Percentiles rank a stretch among this genome's conserved stretches.
Conservation (phyloP, 495 filamentous ascomycete species). For the Xylaria acuta region DNA sequence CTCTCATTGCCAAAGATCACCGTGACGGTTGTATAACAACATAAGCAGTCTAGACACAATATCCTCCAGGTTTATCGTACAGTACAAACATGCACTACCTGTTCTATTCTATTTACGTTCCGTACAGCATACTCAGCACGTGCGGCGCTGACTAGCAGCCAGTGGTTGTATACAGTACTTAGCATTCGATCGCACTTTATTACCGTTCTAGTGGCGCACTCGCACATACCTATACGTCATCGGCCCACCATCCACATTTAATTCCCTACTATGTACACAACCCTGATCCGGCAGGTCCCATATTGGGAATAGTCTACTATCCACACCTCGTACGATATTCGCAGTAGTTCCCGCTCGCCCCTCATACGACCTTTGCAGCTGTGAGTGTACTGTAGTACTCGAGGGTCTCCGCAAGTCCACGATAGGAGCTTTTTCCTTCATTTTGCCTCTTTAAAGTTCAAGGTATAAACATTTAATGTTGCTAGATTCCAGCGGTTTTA, state of each 20-base stretch:
- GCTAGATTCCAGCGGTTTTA: neutral
- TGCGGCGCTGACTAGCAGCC: neutral
- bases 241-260: neutral
- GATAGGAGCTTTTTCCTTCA: neutral
- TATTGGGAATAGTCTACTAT: neutral
- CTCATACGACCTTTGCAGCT: conserved; percentile 9
- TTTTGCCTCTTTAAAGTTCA: no score
- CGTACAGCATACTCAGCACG: neutral
- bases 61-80: neutral
- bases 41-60: neutral
- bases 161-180: conserved; percentile 13
- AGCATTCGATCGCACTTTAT: conserved; percentile 21
- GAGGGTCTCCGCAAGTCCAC: neutral
- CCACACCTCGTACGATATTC: conserved; percentile 26
- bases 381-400: neutral
- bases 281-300: conserved; percentile 23
- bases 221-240: conserved; percentile 19
- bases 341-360: conserved; percentile 9
- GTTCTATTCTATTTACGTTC: neutral
- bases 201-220: conserved; percentile 23
- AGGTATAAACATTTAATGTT: neutral
- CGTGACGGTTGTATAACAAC: neutral
- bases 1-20: neutral
- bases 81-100: neutral
- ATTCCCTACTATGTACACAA: neutral